Percentiles rank a stretch among this genome's conserved stretches.
These are phyloP conservation scores for Pythium guiyangense DNA, from an alignment of 352 stramenopile species.

Conservation along the genomic window DNA sequence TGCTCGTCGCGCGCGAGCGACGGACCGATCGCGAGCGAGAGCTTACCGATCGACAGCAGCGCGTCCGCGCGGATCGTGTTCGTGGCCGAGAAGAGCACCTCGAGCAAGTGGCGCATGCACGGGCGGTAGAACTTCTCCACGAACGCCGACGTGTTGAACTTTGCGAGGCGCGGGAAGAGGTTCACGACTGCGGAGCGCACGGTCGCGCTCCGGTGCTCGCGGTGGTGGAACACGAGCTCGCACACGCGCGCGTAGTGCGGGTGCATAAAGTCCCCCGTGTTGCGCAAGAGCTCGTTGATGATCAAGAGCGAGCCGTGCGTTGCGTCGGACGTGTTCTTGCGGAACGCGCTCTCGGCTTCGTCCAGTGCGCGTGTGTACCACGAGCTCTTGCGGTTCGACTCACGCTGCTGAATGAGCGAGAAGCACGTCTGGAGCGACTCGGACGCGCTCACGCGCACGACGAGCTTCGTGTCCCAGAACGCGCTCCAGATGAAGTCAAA, in stretches of 20 bases:
- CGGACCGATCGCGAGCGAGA: conserved; percentile 75
- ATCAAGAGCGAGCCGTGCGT: conserved; percentile 82
- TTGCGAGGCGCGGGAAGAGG: conserved; percentile 78
- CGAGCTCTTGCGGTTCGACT: conserved; percentile 78
- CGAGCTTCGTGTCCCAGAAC: conserved; percentile 81
- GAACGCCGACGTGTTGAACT: conserved; percentile 87
- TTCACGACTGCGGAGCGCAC: conserved; percentile 82
- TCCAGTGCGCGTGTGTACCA: conserved; percentile 81
- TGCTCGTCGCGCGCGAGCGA: conserved; percentile 75
- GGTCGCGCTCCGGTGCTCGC: conserved; percentile 73
- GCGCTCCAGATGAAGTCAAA: conserved; percentile 90
- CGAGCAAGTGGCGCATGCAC: conserved; percentile 82
- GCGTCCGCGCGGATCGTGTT: conserved; percentile 75
- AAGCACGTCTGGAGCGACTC: conserved; percentile 85
- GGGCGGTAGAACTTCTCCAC: conserved; percentile 78
- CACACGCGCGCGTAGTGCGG: conserved; percentile 73
- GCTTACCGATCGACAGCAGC: conserved; percentile 83
- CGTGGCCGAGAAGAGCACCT: conserved; percentile 76
- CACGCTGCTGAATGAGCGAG: conserved; percentile 82
- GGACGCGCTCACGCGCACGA: conserved; percentile 73
- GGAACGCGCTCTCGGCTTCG: conserved; percentile 68
- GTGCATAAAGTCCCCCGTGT: conserved; percentile 88
- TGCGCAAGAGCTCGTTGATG: conserved; percentile 82
- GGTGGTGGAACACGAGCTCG: conserved; percentile 66
- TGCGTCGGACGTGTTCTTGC: conserved; percentile 69